phyloP scores from a whole-genome alignment of 306 rosid genomes.

The Inga laurina region DNA sequence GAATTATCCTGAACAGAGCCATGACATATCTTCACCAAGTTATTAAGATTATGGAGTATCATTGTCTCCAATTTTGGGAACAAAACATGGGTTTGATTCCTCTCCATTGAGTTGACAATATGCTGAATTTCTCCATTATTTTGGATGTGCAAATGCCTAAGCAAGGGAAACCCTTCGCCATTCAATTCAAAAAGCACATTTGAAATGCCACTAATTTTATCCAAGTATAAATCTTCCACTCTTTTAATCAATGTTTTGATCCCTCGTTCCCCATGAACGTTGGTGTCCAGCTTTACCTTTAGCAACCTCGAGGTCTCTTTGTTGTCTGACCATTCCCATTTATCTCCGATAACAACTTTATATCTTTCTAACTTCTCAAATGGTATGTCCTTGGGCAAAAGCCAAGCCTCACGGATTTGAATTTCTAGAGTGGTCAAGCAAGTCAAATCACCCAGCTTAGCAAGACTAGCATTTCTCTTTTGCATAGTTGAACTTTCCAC shows the following conservation, averaged over 20 bases:
- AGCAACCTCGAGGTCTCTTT: background rate
- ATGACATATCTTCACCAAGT: background rate
- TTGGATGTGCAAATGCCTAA: background rate
- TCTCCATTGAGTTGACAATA: background rate
- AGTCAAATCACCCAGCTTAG: background rate
- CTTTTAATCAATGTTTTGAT: background rate
- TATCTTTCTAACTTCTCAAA: background rate
- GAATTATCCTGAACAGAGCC: background rate
- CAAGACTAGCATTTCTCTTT: background rate
- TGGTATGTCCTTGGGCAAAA: background rate
- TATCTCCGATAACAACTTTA: background rate
- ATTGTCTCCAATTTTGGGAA: background rate
- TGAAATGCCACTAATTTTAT: background rate
- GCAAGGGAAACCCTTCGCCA: background rate
- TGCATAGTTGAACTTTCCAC: background rate
- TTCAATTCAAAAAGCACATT: background rate
- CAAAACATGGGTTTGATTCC: background rate
- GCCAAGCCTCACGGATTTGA: background rate
- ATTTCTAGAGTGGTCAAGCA: background rate
- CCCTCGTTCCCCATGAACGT: background rate
- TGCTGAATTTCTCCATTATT: background rate
- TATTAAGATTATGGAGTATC: background rate
- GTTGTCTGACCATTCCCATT: background rate
- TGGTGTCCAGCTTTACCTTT: background rate
- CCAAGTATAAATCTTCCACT: background rate